Evolutionary conservation across 164 flowering plant species (phyloP), one percentile per base, ranked within the genome.

Genomic region (Warburgia ugandensis): DNA sequence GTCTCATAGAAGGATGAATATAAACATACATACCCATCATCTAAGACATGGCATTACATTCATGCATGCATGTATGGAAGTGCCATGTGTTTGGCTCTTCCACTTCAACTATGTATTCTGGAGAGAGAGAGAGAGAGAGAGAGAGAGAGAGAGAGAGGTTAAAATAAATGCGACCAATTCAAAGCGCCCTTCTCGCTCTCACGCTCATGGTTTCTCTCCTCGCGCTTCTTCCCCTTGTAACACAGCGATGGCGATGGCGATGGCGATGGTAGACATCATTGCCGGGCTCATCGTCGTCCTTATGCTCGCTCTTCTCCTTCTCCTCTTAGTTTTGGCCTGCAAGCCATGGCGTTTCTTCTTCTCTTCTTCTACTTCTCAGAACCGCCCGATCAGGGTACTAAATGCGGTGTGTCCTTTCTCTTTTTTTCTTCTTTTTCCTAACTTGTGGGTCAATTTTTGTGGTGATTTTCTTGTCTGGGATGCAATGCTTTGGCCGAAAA

Each of bases 301-400:
- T 58, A 73, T 84, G 84, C 63, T 89, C 44, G 60, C 76, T 45
- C 52, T 90, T 43, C 35, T 90, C 67, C 7, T 82, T 50, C 17
- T 82, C 54, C 48, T 80, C 64, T 12, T 86, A 71, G n/a, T 86
- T 59, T 28, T 80, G 47, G 73, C 69, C 73, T 86, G 84, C 60
- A 75, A 72, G 48, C 94, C 95, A 62, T 90, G 97, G 95, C 88
- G 91, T 25, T 72, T 69, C 68, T 68, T 84, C 67, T 52, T 23
- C 61, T 55, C 75, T 20, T 48, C 71, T 26, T 39, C 67, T 50
- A 66, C 42, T 20, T 36, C 31, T 47, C 11, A 14, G 40, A 55
- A n/a, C 45, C 83, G 75, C 62, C 33, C 68, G 32, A 54, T 74
- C 79, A 77, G 74, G 87, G 96, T 78, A 30, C 37, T 29, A 12